Conservation (phyloP, 345 rosid species). For the Citrus australasica region DNA sequence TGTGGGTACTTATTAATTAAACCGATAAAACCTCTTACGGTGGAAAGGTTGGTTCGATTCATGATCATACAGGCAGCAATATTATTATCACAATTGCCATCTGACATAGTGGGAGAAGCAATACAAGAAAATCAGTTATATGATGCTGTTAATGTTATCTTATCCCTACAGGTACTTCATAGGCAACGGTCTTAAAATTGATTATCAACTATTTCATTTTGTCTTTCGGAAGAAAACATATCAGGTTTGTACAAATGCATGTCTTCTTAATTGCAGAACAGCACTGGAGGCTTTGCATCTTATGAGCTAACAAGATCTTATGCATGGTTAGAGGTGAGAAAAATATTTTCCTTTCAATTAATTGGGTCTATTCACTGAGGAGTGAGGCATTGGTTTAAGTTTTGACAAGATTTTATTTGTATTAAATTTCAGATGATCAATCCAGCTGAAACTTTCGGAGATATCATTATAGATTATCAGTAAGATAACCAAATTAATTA, state of each 20-base stretch:
- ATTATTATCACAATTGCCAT: conserved; percentile 41
- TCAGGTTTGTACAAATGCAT: no score
- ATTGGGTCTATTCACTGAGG: neutral
- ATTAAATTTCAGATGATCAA: conserved; percentile 47
- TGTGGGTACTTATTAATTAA: no score
- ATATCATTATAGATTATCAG: conserved; percentile 67
- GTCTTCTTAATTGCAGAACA: conserved; percentile 32
- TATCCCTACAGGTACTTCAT: conserved; percentile 54
- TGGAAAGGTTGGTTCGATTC: no score
- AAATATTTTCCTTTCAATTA: neutral
- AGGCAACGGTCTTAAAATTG: no score
- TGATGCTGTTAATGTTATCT: conserved; percentile 52
- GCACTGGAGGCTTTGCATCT: conserved; percentile 70
- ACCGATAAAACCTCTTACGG: no score
- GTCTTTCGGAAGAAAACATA: no score
- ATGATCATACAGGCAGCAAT: conserved; percentile 39
- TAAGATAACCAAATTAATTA: conserved; percentile 26
- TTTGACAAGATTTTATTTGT: neutral
- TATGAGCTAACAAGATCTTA: conserved; percentile 79
- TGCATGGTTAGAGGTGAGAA: conserved; percentile 56
- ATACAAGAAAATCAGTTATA: conserved; percentile 30
- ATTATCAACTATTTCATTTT: no score
- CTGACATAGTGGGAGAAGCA: conserved; percentile 41
- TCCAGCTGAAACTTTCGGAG: conserved; percentile 64
- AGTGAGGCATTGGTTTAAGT: neutral